A percentile compares a stretch with the other conserved stretches of the same genome.
phyloP scores from a whole-genome alignment of 1,284 basidiomycete species.

The Trametes sp. region DNA sequence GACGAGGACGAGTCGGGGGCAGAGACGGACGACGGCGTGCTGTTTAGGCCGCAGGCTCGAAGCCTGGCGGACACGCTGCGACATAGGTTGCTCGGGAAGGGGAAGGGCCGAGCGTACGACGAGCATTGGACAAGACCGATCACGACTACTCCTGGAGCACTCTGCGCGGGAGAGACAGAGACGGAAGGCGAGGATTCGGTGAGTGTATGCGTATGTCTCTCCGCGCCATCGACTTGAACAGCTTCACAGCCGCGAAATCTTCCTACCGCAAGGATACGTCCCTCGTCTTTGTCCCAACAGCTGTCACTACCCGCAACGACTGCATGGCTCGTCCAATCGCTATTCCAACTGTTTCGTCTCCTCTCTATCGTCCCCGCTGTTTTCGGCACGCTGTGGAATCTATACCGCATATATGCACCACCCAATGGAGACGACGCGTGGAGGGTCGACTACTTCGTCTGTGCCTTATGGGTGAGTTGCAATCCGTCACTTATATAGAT shows the following conservation, averaged over 20 bases:
- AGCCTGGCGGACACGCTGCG: slow-evolving; percentile 37
- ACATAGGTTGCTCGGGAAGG: slow-evolving; percentile 45
- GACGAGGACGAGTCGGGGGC: slow-evolving; percentile 37
- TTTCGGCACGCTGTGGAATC: slow-evolving; percentile 67
- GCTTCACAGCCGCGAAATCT: slow-evolving; percentile 56
- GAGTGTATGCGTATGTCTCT: slow-evolving; percentile 37
- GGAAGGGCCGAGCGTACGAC: slow-evolving; percentile 39
- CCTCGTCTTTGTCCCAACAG: slow-evolving; percentile 53
- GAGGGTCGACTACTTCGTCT: slow-evolving; percentile 66
- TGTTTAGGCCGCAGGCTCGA: slow-evolving; percentile 38
- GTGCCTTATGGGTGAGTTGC: slow-evolving; percentile 69
- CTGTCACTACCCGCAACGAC: slow-evolving; percentile 43
- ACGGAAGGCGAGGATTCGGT: slow-evolving; percentile 80
- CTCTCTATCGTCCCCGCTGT: slow-evolving; percentile 77
- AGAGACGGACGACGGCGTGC: slow-evolving; percentile 40
- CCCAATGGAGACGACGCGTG: slow-evolving; percentile 42
- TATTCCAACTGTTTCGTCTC: slow-evolving; percentile 62
- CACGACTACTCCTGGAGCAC: slow-evolving; percentile 64
- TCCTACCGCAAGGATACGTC: slow-evolving; percentile 65
- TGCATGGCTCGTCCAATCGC: slow-evolving; percentile 45
- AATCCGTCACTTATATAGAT: too few species aligned
- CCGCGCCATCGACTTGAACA: slow-evolving; percentile 7
- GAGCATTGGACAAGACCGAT: slow-evolving; percentile 47
- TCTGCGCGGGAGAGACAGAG: slow-evolving; percentile 78
- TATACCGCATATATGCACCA: slow-evolving; percentile 57